A percentile compares a stretch with the other conserved stretches of the same genome.
Evolutionary conservation across 2,329 filamentous ascomycete species (phyloP).

Genomic region (Microascus cirrosus): DNA sequence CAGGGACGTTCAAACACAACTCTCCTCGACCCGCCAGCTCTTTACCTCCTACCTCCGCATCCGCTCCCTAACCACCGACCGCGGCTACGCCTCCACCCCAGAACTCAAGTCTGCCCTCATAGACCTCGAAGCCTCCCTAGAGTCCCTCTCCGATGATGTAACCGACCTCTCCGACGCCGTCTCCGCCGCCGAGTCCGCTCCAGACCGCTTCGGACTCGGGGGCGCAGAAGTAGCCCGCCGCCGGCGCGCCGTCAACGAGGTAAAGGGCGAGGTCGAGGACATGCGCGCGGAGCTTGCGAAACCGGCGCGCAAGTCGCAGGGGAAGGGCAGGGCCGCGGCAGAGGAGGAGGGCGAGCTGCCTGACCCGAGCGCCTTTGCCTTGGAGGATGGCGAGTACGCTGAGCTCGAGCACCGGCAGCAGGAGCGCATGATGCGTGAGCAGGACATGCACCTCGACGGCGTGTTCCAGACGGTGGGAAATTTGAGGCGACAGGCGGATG

Average conservation of each 20-base stretch:
- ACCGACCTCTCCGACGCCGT: constrained; percentile 82
- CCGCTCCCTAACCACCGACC: constrained; percentile 65
- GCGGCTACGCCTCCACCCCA: constrained; percentile 45
- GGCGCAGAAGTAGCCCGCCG: constrained; percentile 71
- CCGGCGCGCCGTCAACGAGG: constrained; percentile 73
- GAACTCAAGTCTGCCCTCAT: constrained; percentile 71
- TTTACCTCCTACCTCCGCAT: constrained; percentile 96
- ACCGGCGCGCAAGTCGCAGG: constrained; percentile 16
- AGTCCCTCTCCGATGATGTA: constrained; percentile 69
- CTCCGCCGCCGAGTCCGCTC: constrained; percentile 75
- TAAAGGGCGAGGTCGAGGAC: constrained; percentile 77
- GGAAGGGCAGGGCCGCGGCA: neutral
- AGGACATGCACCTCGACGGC: constrained; percentile 85
- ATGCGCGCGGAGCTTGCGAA: constrained; percentile 76
- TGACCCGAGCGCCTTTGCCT: constrained; percentile 44
- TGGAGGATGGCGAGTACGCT: constrained; percentile 54
- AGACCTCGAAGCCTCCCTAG: constrained; percentile 56
- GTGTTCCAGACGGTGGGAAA: constrained; percentile 92
- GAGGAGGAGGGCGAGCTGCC: constrained; percentile 29
- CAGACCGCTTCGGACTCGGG: constrained; percentile 77
- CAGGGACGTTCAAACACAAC: constrained; percentile 80
- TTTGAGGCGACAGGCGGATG: constrained; percentile 77
- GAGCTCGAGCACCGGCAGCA: constrained; percentile 89
- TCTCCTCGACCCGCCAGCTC: constrained; percentile 70
- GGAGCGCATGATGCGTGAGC: constrained; percentile 82